These are phyloP conservation scores for Solanum gandarillasii DNA, from an alignment of 257 asterid genomes.

Conservation along the genomic window DNA sequence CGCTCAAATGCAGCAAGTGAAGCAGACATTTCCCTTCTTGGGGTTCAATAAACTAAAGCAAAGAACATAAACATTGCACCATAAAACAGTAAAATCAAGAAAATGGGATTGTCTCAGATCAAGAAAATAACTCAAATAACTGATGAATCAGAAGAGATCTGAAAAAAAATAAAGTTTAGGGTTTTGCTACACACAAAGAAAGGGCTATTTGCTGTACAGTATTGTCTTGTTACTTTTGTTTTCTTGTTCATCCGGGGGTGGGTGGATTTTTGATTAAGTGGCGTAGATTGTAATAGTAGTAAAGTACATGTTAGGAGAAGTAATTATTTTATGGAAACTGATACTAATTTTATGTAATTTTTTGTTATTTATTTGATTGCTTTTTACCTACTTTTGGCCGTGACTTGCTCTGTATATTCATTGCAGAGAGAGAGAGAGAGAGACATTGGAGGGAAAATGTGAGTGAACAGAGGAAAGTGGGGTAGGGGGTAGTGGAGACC, in stretches of 20 bases:
- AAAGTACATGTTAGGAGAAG: not conserved
- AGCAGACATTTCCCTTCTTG: slow-evolving; percentile 48
- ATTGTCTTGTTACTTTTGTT: not conserved
- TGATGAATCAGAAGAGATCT: not conserved
- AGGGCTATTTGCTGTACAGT: not conserved
- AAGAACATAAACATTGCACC: not conserved
- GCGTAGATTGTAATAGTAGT: not conserved
- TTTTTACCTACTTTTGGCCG: not conserved
- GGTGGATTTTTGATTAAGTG: not conserved
- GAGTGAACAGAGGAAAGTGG: not conserved
- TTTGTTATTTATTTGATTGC: not conserved
- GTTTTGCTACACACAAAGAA: not conserved
- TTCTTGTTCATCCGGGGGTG: not conserved
- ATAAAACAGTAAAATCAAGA: not conserved
- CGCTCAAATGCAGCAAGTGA: slow-evolving; percentile 75
- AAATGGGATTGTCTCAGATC: not conserved
- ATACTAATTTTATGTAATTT: not conserved
- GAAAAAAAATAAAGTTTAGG: not conserved
- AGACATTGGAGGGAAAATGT: not conserved
- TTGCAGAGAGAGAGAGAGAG: not conserved
- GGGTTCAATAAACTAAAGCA: not conserved
- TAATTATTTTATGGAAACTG: not conserved
- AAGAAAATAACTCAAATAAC: not conserved
- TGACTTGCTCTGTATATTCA: not conserved
- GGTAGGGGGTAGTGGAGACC: not conserved